Conservation (phyloP, 2,329 filamentous ascomycete species). For the Trichophyton simii region DNA sequence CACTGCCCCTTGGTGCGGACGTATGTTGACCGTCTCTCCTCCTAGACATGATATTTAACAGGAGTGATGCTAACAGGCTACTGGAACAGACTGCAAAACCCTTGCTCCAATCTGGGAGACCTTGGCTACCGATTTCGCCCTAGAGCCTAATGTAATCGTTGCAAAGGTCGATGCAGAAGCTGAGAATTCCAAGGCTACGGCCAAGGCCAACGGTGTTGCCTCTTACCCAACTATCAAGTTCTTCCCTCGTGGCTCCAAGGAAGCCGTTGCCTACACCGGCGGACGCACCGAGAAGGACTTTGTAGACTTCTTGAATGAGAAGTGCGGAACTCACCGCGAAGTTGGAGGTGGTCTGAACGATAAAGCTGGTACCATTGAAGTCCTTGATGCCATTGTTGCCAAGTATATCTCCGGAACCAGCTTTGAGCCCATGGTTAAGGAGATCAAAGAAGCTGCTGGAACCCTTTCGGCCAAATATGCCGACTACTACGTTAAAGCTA, state of each 20-base stretch:
- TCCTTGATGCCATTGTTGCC: constrained; percentile 61
- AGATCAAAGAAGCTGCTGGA: constrained; percentile 60
- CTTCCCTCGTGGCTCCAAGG: constrained; percentile 74
- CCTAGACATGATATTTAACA: not conserved
- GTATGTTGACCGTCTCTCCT: constrained; percentile 46
- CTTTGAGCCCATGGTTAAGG: constrained; percentile 52
- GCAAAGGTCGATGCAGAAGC: constrained; percentile 94
- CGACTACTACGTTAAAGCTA: constrained; percentile 86
- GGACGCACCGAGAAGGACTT: constrained; percentile 66
- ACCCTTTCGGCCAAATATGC: constrained; percentile 67
- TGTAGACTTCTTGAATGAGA: constrained; percentile 70
- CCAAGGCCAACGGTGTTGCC: constrained; percentile 61
- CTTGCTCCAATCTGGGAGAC: constrained; percentile 85
- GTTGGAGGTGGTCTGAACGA: constrained; percentile 67
- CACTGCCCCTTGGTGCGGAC: constrained; percentile 96
- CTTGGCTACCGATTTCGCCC: constrained; percentile 66
- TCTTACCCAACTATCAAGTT: constrained; percentile 97
- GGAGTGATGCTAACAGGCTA: not conserved
- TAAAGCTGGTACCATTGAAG: constrained; percentile 68
- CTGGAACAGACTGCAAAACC: constrained; percentile 73
- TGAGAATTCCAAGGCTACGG: constrained; percentile 66
- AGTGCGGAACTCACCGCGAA: constrained; percentile 75
- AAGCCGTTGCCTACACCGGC: constrained; percentile 58
- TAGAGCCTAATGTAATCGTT: constrained; percentile 66
- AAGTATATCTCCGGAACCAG: constrained; percentile 51